Evolutionary conservation across 495 filamentous ascomycete genomes (phyloP).

Genomic region (Talaromyces thailandensis): DNA sequence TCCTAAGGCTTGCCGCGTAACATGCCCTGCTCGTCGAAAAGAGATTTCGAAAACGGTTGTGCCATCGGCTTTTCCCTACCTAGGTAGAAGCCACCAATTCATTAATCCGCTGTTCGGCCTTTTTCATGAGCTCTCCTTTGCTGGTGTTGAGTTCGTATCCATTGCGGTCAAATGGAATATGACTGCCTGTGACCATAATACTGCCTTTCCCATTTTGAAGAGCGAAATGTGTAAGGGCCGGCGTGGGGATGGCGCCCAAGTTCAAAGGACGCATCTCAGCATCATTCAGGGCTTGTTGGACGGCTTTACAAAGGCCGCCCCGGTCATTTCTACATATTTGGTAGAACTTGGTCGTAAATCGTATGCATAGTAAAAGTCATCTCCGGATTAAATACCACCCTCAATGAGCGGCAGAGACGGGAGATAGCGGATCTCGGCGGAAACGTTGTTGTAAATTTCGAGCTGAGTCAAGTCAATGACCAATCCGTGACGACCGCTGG

Average conservation of each 20-base stretch:
- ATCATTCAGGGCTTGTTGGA: slow-evolving; percentile 17
- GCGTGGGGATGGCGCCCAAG: slow-evolving; percentile 22
- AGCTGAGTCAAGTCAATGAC: slow-evolving; percentile 19
- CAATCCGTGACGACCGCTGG: slow-evolving; percentile 17
- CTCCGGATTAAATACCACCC: slow-evolving; percentile 16
- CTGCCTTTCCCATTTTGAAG: slow-evolving; percentile 17
- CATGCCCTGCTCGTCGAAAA: slow-evolving; percentile 19
- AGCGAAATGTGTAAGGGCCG: slow-evolving; percentile 16
- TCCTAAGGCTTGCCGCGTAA: slow-evolving; percentile 5
- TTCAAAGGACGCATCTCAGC: slow-evolving; percentile 17
- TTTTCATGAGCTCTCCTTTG: slow-evolving; percentile 18
- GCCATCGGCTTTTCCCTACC: slow-evolving; percentile 11
- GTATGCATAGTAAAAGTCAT: slow-evolving; percentile 21
- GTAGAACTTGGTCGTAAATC: slow-evolving; percentile 22
- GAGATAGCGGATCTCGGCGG: slow-evolving; percentile 19
- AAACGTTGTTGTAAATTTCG: slow-evolving; percentile 21
- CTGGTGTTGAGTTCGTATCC: slow-evolving; percentile 23
- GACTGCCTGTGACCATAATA: slow-evolving; percentile 24
- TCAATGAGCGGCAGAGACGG: slow-evolving; percentile 11
- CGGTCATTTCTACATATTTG: slow-evolving; percentile 16
- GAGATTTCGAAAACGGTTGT: slow-evolving; percentile 15
- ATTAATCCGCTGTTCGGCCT: slow-evolving; percentile 20
- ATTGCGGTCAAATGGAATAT: slow-evolving; percentile 24
- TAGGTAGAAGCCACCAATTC: slow-evolving; percentile 8
- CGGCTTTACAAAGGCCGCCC: slow-evolving; percentile 18